A percentile compares a stretch with the other conserved stretches of the same genome.
phyloP scores from a whole-genome alignment of 164 flowering plant genomes.

The Nymphaea colorata region DNA sequence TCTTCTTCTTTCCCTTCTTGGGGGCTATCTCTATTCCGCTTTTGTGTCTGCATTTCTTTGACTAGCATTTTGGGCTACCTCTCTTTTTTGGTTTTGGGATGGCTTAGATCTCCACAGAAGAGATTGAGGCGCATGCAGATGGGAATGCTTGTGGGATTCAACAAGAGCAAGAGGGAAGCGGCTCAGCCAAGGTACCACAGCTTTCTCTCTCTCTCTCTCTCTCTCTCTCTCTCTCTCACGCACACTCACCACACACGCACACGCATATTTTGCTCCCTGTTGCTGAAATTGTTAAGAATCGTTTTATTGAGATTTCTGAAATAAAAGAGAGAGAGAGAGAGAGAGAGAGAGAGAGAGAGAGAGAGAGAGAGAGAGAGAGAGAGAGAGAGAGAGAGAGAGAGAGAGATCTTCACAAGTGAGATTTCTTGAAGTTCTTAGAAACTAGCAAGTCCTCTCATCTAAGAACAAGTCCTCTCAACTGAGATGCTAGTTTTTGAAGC shows the following conservation, averaged over 20 bases:
- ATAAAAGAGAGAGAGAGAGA: not conserved
- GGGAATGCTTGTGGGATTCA: not conserved
- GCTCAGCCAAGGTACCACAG: not conserved
- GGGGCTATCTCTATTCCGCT: too few relatives aligned
- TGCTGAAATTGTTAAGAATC: not conserved
- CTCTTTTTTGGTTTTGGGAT: not conserved
- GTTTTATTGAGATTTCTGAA: not conserved
- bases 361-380: not conserved
- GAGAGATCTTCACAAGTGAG: not conserved
- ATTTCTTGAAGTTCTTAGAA: too few relatives aligned
- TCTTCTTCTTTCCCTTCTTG: not conserved
- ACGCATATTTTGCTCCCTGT: not conserved
- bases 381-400: not conserved
- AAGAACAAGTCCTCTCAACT: too few relatives aligned
- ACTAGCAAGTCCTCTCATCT: too few relatives aligned
- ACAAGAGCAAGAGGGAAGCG: not conserved
- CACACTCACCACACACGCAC: not conserved
- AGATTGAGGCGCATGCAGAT: not conserved
- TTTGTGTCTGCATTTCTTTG: not conserved
- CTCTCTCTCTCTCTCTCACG: not conserved
- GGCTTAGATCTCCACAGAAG: not conserved
- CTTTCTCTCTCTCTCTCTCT: not conserved
- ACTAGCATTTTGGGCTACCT: not conserved
- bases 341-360: not conserved
- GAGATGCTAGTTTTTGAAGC: too few relatives aligned